Evolutionary conservation across 2,329 filamentous ascomycete genomes (phyloP).

Genomic region (Neospermospora avenae): DNA sequence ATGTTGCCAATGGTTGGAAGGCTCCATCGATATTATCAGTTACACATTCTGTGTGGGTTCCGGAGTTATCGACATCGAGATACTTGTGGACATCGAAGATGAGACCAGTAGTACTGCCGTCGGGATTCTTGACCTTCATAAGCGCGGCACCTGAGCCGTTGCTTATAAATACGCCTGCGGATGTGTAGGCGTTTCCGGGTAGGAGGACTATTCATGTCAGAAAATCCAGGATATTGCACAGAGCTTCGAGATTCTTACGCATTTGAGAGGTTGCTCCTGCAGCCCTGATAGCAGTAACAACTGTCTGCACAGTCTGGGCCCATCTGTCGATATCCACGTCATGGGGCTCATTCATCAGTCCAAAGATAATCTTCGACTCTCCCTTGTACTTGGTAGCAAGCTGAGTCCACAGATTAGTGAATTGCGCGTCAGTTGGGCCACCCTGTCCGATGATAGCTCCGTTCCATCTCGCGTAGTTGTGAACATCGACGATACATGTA

Average conservation of each 20-base stretch:
- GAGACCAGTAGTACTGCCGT: constrained; percentile 54
- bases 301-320: constrained; percentile 58
- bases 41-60: constrained; percentile 49
- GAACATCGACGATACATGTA: constrained; percentile 56
- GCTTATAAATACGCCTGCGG: constrained; percentile 46
- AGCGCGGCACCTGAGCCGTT: constrained; percentile 51
- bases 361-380: constrained; percentile 55
- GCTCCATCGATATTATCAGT: constrained; percentile 48
- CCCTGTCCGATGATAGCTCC: constrained; percentile 62
- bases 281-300: constrained; percentile 60
- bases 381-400: constrained; percentile 56
- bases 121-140: constrained; percentile 53
- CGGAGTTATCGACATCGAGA: constrained; percentile 55
- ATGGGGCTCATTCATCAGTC: constrained; percentile 62
- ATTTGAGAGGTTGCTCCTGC: constrained; percentile 61
- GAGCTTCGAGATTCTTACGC: not conserved
- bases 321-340: constrained; percentile 49
- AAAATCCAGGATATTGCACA: too few relatives aligned
- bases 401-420: constrained; percentile 54
- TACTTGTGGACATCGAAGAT: constrained; percentile 61
- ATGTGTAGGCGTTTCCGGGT: constrained; percentile 58
- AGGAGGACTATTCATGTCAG: constrained; percentile 48
- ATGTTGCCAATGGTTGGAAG: constrained; percentile 44
- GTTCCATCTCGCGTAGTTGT: constrained; percentile 50
- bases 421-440: constrained; percentile 56